Evolutionary conservation across 2,329 filamentous ascomycete species (phyloP).

Genomic region (Aspergillus flavus): DNA sequence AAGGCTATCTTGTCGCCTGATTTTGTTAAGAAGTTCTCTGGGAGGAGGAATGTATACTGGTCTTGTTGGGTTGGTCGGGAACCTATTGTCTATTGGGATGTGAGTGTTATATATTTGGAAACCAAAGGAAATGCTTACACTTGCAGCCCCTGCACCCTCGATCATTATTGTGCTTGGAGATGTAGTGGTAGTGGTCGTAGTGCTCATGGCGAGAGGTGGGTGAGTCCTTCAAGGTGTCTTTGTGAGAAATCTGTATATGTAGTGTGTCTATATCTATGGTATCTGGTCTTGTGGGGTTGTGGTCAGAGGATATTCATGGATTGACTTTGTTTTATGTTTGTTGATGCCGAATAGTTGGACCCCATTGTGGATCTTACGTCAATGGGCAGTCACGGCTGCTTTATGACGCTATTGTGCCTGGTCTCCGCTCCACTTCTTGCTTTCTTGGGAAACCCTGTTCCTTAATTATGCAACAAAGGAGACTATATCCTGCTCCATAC

Average conservation of each 20-base stretch:
- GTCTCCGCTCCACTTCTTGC: background rate
- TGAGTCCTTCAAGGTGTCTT: background rate
- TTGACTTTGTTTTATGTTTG: background rate
- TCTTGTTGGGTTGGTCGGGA: constrained; percentile 14
- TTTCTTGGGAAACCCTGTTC: background rate
- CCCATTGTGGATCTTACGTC: background rate
- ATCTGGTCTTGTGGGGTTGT: background rate
- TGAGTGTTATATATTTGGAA: background rate
- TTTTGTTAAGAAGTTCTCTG: background rate
- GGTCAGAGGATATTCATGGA: background rate
- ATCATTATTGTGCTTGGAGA: background rate
- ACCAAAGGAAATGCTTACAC: background rate
- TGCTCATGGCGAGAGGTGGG: background rate
- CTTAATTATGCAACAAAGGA: background rate
- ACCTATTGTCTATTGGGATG: background rate
- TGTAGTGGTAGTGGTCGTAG: background rate
- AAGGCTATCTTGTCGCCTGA: constrained; percentile 1
- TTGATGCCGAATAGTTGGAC: background rate
- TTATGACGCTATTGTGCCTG: background rate
- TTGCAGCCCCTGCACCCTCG: background rate
- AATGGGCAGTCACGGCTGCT: background rate
- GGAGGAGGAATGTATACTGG: constrained; percentile 1
- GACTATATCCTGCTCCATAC: background rate
- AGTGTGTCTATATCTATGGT: background rate
- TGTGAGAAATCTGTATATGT: background rate